Evolutionary conservation across 495 filamentous ascomycete species (phyloP), one percentile per base, ranked within the genome.

Genomic region (Pseudoneurospora amorphoporcata): DNA sequence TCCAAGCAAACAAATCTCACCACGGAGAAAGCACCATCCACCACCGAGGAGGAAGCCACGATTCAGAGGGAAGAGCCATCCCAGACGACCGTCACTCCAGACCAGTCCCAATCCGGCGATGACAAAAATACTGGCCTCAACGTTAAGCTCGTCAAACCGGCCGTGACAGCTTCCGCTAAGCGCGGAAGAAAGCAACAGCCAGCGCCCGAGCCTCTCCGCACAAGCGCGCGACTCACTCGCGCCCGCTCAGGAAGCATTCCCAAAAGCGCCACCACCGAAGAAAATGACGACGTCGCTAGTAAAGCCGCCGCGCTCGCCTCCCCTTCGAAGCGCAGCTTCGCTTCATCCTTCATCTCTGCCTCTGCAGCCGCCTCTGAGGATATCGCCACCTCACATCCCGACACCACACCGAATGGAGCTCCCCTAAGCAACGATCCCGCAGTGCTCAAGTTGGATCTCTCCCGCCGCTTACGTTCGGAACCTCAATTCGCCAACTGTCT

Each of bases 401-500:
- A 61, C 23, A 58, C 5, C 19, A 53, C 45, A 29, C 16, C 41
- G 12, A 43, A 43, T 3, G 39, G 12, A 40, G 9, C 39, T 14
- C 39, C 39, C 3, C 3, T 1, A 40, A 9, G 68, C 58, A 73
- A 70, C 68, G 77, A 77, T 35, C 76, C 80, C 40, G 72, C 81
- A 16, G 72, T 76, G 1, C 77, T 83, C 41, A 86, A 85, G 69
- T 35, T 79, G 0, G 77, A 81, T 42, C 77, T 86, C 6, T 74
- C 74, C 29, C 83, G 83, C 68, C 75, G 79, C 74, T 80, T 95
- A 14, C 87, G 88, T 38, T 90, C 87, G 70, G 84, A 87, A 40
- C 91, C 87, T 68, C 84, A 87, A 41, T 77, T 90, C 6, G 87
- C 88, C 0, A 92, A 92, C 74, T 95, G 90, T 75, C 85, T 90